phyloP scores from a whole-genome alignment of 257 asterid species.

The Lycium ferocissimum region DNA sequence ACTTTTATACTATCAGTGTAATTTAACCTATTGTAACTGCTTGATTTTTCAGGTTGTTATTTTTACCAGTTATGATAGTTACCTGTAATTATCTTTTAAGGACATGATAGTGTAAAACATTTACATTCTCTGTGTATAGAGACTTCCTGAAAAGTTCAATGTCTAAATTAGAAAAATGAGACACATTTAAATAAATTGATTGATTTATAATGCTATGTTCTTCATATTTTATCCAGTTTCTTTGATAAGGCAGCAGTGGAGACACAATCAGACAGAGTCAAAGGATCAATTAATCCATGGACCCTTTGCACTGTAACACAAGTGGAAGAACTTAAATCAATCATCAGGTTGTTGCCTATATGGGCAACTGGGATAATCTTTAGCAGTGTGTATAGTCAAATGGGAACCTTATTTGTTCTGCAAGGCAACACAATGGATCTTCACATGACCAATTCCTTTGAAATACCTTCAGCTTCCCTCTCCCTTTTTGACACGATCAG shows the following conservation, averaged over 20 bases:
- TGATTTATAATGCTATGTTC: neutral
- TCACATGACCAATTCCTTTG: slow-evolving; percentile 45
- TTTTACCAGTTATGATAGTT: too few relatives aligned
- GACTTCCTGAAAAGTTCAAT: too few relatives aligned
- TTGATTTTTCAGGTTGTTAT: neutral
- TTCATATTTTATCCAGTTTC: slow-evolving; percentile 48
- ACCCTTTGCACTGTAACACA: slow-evolving; percentile 72
- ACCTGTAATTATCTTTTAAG: neutral
- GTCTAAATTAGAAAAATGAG: too few relatives aligned
- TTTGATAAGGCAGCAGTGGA: slow-evolving; percentile 76
- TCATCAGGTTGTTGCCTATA: slow-evolving; percentile 56
- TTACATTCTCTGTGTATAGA: neutral
- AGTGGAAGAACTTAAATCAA: slow-evolving; percentile 69
- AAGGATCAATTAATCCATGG: slow-evolving; percentile 51
- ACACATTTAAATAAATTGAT: neutral
- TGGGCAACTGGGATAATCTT: slow-evolving; percentile 76
- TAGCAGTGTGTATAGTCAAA: slow-evolving; percentile 67
- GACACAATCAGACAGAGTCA: slow-evolving; percentile 49
- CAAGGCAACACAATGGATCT: slow-evolving; percentile 74
- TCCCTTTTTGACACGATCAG: slow-evolving; percentile 64
- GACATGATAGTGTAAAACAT: neutral
- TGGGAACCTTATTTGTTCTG: slow-evolving; percentile 71
- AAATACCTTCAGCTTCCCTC: slow-evolving; percentile 68
- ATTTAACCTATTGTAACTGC: too few relatives aligned
- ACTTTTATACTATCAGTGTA: too few relatives aligned